Conservation (phyloP, 257 asterid species). For the Knoxia roxburghii region DNA sequence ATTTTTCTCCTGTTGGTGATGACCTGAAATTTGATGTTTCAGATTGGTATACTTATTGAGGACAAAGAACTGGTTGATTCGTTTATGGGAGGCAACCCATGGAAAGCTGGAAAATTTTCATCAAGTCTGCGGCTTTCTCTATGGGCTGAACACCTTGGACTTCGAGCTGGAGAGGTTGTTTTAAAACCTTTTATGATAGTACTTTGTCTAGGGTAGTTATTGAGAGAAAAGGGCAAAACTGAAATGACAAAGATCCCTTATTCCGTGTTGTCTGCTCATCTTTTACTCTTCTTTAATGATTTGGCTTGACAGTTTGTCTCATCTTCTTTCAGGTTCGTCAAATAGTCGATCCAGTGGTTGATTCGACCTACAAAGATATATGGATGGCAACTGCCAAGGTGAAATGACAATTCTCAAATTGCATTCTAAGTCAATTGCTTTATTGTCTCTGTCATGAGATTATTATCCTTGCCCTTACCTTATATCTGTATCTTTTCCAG, state of each 20-base stretch:
- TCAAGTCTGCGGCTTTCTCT: slow-evolving; percentile 77
- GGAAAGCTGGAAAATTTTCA: slow-evolving; percentile 90
- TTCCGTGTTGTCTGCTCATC: no score
- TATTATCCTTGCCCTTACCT: neutral
- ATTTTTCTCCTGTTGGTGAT: neutral
- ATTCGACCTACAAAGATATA: slow-evolving; percentile 79
- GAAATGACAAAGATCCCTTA: neutral
- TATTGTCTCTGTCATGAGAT: neutral
- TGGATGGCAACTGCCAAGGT: slow-evolving; percentile 99
- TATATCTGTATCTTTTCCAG: no score
- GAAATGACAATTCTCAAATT: neutral
- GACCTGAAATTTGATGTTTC: slow-evolving; percentile 23
- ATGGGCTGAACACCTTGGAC: slow-evolving; percentile 98
- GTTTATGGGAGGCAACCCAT: slow-evolving; percentile 69
- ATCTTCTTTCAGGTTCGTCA: slow-evolving; percentile 42
- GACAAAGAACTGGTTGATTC: slow-evolving; percentile 86
- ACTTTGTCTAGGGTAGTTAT: neutral
- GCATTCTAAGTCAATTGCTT: neutral
- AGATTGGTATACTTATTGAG: slow-evolving; percentile 86
- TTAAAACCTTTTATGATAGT: neutral
- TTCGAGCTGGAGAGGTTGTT: slow-evolving; percentile 63
- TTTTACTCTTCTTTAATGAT: slow-evolving; percentile 7
- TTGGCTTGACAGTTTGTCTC: slow-evolving; percentile 10
- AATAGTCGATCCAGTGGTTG: slow-evolving; percentile 75
- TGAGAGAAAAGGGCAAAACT: neutral